Percentiles rank a stretch among this genome's conserved stretches.
These are phyloP conservation scores for Magnusiomyces clavatus DNA, from an alignment of 1,139 yeast genomes.

Conservation along the genomic window DNA sequence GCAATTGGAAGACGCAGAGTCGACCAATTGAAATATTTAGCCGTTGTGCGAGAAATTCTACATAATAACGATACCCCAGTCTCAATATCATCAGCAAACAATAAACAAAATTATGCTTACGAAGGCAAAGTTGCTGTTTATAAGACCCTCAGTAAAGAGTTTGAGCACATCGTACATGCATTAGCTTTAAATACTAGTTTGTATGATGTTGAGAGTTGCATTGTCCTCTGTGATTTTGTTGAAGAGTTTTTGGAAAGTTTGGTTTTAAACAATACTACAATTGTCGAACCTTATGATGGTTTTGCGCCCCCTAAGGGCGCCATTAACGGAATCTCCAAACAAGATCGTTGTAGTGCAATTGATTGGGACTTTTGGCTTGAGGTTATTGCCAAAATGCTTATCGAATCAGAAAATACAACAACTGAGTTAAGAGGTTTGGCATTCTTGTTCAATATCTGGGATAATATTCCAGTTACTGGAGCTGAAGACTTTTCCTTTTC, in stretches of 20 bases:
- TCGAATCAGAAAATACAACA: slow-evolving; percentile 51
- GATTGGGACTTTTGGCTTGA: slow-evolving; percentile 77
- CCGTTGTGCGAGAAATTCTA: slow-evolving; percentile 31
- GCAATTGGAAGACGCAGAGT: slow-evolving; percentile 24
- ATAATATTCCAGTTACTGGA: slow-evolving; percentile 45
- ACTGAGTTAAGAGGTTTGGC: slow-evolving; percentile 57
- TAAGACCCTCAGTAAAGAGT: slow-evolving; percentile 15
- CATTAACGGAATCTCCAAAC: slow-evolving; percentile 18
- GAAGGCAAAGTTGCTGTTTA: too few relatives aligned
- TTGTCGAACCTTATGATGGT: too few relatives aligned
- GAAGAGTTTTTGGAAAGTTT: slow-evolving; percentile 34
- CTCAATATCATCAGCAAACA: slow-evolving; percentile 26
- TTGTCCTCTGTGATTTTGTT: slow-evolving; percentile 41
- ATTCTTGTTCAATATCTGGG: slow-evolving; percentile 69
- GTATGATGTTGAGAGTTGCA: slow-evolving; percentile 39
- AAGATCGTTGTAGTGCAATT: slow-evolving; percentile 26
- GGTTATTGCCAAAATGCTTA: slow-evolving; percentile 50
- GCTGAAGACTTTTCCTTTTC: slow-evolving; percentile 1
- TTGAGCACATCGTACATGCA: slow-evolving; percentile 33
- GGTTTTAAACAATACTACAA: slow-evolving; percentile 14
- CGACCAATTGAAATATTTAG: slow-evolving; percentile 30
- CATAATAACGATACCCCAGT: slow-evolving; percentile 30
- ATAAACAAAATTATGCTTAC: too few relatives aligned
- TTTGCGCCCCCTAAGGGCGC: too few relatives aligned
- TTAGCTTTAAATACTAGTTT: slow-evolving; percentile 32